Percentiles rank a stretch among this genome's conserved stretches.
Evolutionary conservation across 1,284 basidiomycete genomes (phyloP).

Genomic region (Ustilago crameri): DNA sequence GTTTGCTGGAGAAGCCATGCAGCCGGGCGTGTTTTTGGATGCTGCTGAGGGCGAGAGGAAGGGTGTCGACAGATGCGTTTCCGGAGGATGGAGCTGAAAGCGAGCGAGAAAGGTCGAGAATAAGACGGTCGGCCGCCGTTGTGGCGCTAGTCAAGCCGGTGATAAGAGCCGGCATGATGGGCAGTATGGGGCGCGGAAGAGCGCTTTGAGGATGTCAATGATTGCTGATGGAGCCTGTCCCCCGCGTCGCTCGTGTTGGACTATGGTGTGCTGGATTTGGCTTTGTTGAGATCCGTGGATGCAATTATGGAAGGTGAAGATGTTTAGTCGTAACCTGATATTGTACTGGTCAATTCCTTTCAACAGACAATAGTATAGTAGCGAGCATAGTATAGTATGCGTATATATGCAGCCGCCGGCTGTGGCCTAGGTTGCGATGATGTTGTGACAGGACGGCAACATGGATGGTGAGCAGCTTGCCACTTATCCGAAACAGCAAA

Average conservation of each 20-base stretch:
- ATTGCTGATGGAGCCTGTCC: no score
- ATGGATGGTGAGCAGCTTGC: conserved; percentile 1
- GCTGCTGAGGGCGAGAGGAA: conserved; percentile 8
- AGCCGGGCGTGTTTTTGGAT: conserved; percentile 29
- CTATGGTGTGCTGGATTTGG: no score
- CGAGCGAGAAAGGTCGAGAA: conserved; percentile 22
- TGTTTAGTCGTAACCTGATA: no score
- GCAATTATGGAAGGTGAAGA: no score
- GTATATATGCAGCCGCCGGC: neutral
- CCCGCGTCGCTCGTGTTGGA: no score
- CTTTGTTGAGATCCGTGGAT: no score
- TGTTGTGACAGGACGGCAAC: neutral
- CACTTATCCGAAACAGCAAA: neutral
- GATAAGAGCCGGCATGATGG: conserved; percentile 29
- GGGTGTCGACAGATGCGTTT: conserved; percentile 5
- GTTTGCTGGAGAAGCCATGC: conserved; percentile 35
- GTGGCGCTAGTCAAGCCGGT: conserved; percentile 9
- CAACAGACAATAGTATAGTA: no score
- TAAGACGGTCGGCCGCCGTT: conserved; percentile 27
- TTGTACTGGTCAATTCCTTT: no score
- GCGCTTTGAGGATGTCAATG: no score
- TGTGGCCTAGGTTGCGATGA: neutral
- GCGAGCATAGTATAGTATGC: neutral
- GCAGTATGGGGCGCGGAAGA: neutral
- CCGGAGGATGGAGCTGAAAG: conserved; percentile 23